Percentiles rank a stretch among this genome's conserved stretches.
Evolutionary conservation across 2,329 filamentous ascomycete species (phyloP).

Genomic region (Alternaria novae-zelandiae): DNA sequence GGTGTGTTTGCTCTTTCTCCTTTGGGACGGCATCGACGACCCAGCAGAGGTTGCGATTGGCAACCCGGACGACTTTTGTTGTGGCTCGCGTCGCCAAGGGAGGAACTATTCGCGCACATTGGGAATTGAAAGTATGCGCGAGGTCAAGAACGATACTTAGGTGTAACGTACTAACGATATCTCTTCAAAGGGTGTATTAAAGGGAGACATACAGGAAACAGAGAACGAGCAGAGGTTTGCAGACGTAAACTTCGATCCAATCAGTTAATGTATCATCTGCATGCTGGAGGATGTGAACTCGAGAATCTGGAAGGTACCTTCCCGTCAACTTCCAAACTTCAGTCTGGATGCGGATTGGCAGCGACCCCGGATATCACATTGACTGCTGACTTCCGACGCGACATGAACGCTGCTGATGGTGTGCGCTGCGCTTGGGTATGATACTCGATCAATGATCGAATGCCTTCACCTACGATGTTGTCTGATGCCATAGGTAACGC

Average conservation of each 20-base stretch:
- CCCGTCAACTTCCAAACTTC: not conserved
- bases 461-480: not conserved
- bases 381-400: not conserved
- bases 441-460: not conserved
- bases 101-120: not conserved
- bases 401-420: not conserved
- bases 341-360: not conserved
- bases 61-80: not conserved
- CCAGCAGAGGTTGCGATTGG: not conserved
- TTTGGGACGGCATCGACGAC: not conserved
- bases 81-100: not conserved
- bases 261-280: not conserved
- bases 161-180: not conserved
- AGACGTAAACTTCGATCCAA: not conserved
- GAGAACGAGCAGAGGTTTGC: not conserved
- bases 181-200: not conserved
- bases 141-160: not conserved
- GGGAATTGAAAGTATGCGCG: not conserved
- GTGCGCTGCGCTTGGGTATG: not conserved
- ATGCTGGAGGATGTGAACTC: not conserved
- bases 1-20: not conserved
- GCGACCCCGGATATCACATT: not conserved
- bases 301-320: not conserved
- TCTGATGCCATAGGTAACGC: not conserved
- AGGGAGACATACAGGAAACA: not conserved